Base-by-base conservation (phyloP, 2,329 filamentous ascomycete genomes). In the Penicillium sclerotigenum region DNA sequence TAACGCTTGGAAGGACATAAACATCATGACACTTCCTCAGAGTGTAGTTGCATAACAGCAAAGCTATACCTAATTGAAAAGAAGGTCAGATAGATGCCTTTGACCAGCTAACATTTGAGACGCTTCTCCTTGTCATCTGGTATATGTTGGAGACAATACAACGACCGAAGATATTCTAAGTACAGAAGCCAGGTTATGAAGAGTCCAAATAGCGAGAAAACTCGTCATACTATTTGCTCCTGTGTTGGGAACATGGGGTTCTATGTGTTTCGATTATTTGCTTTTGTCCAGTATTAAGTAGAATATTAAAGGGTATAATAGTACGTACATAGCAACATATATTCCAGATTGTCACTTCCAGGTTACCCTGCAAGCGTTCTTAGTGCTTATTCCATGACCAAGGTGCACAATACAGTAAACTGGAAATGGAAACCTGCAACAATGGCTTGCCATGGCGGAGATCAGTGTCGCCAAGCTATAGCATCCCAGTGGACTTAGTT, bases 251-350 rank as follows among this genome's bases (percentile, higher is more conserved):
- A 59, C 5, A 22, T 13, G 9, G 47, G 58, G 9, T 55, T 52
- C 58, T 58, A 18, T 33, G 16, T 13, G 0, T 20, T 20, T 26
- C 8, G 18, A 43, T 28, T 4, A 14, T 52, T 26, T 46, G 33
- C 16, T 31, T 31, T 16, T 45, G 13, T 16, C 42, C 4, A 33
- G 29, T 18, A 16, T 34, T 24, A 13, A 26, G 28, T 31, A 7
- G 45, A 28, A 14, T 5, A 9, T 20, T 1, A 5, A 31, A 16
- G n/a, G 40, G 8, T 11, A 28, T 41, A 10, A 13, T 43, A 31
- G 28, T 22, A 54, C 53, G 33, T 57, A 60, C 53, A 50, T 53
- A 10, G 50, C 59, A 29, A 60, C 43, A 52, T 57, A 50, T 29
- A 57, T 52, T n/a, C 24, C 56, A 22, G 6, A 36, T 14, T 20